A percentile compares a stretch with the other conserved stretches of the same genome.
Conservation (phyloP, 1,139 yeast species). For the Debaryomycetaceae sp. region DNA sequence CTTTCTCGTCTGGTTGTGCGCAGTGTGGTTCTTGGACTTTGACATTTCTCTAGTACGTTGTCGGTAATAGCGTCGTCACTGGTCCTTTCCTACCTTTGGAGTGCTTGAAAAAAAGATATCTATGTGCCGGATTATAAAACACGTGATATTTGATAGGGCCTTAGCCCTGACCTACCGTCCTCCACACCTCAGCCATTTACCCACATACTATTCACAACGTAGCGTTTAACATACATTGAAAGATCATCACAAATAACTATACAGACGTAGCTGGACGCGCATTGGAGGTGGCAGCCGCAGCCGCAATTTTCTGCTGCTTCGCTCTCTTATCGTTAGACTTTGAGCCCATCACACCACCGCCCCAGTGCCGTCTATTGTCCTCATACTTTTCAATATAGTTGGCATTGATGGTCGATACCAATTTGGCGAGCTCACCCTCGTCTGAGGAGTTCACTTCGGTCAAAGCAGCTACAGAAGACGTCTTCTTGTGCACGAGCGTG, state of each 20-base stretch:
- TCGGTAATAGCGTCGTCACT: no score
- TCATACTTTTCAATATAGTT: conserved; percentile 91
- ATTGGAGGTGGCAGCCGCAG: not conserved
- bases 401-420: conserved; percentile 83
- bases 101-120: no score
- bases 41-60: no score
- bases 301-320: conserved; percentile 27
- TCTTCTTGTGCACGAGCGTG: conserved; percentile 93
- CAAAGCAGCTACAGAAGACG: conserved; percentile 92
- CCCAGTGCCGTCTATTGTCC: conserved; percentile 97
- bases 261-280: no score
- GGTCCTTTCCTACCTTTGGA: no score
- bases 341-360: conserved; percentile 97
- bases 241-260: no score
- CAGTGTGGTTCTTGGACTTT: conserved; percentile 99
- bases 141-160: no score
- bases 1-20: conserved; percentile 99
- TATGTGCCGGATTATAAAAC: no score
- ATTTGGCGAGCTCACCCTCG: conserved; percentile 87
- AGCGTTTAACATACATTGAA: no score
- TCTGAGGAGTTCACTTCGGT: conserved; percentile 91
- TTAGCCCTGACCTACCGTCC: no score
- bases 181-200: no score
- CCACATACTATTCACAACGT: no score
- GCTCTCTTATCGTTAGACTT: conserved; percentile 71